Evolutionary conservation across 257 asterid genomes (phyloP).

Genomic region (Echium plantagineum): DNA sequence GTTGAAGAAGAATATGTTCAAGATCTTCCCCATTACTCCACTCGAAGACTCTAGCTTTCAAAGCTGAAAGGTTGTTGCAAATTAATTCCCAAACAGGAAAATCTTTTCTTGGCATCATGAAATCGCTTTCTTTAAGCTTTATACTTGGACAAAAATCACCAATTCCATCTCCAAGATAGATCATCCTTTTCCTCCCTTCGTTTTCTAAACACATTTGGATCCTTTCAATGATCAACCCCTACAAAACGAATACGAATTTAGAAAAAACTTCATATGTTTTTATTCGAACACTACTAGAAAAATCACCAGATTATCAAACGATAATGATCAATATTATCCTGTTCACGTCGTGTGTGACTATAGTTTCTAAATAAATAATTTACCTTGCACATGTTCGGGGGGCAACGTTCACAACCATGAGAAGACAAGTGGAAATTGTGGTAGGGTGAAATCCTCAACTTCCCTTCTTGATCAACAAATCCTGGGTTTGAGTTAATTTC

Average conservation of each 20-base stretch:
- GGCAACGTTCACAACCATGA: conserved; percentile 1
- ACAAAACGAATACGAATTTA: no score
- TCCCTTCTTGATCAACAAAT: neutral
- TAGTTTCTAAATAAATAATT: no score
- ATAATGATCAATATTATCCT: no score
- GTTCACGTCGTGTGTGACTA: no score
- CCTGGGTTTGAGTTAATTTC: neutral
- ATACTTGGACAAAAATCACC: conserved; percentile 7
- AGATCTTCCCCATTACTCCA: conserved; percentile 60
- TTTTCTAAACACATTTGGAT: no score
- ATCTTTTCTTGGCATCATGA: conserved; percentile 33
- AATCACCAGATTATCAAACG: no score
- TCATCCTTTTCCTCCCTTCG: neutral
- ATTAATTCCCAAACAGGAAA: conserved; percentile 70
- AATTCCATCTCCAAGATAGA: neutral
- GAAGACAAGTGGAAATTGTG: neutral
- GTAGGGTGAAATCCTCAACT: neutral
- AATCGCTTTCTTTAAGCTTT: no score
- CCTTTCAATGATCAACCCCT: no score
- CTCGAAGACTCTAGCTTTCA: conserved; percentile 44
- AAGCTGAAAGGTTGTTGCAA: conserved; percentile 19
- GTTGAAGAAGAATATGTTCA: conserved; percentile 24
- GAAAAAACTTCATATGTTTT: no score
- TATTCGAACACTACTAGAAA: no score
- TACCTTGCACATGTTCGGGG: conserved; percentile 3